Base-by-base conservation (phyloP, 2,329 filamentous ascomycete genomes). In the Beauveria bassiana region DNA sequence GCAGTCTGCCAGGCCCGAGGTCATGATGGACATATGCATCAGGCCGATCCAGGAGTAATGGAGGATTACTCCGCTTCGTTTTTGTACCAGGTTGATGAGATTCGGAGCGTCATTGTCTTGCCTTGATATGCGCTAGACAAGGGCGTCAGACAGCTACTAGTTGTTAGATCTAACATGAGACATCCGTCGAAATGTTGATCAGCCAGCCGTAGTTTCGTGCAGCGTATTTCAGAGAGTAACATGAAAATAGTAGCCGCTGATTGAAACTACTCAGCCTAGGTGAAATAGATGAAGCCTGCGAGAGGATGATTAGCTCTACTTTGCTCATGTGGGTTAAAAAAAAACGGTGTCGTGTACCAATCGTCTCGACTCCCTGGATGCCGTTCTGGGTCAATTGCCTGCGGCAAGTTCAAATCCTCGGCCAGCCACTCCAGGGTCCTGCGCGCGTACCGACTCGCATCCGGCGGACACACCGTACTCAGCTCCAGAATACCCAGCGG, bases 401-500 rank as follows among this genome's bases (percentile, higher is more conserved):
- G 64, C 5, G 68, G 67, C 28, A 69, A 34, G 9, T 67, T 68
- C 34, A 66, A 52, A 22, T 68, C 67, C 7, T 61, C 46, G 6
- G 64, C 63, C 20, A 70, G 50, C 50, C 63, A 63, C n/a, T 68
- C 63, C 4, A 70, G 31, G 24, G 62, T 65, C 10, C 60, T 49
- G 9, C 58, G 45, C 9, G 67, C 66, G 42, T 64, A 64, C 3
- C 58, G 59, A 8, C 61, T 62, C 2, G 54, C 59, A 16, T 62
- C 61, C 5, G 46, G n/a, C 1, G 64, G 61, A 49, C 64, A 65
- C 1, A 65, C 20, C 5, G 43, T 7, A 12, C 49, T 61, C 16
- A 61, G 54, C 28, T 68, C 55, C 4, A 70, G 43, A 24, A 70
- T 64, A 2, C 60, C 61, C 47, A 69, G 56, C 5, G 68, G 68